A percentile compares a stretch with the other conserved stretches of the same genome.
These are phyloP conservation scores for Asterionellopsis glacialis DNA, from an alignment of 108 stramenopile genomes.

Conservation along the genomic window DNA sequence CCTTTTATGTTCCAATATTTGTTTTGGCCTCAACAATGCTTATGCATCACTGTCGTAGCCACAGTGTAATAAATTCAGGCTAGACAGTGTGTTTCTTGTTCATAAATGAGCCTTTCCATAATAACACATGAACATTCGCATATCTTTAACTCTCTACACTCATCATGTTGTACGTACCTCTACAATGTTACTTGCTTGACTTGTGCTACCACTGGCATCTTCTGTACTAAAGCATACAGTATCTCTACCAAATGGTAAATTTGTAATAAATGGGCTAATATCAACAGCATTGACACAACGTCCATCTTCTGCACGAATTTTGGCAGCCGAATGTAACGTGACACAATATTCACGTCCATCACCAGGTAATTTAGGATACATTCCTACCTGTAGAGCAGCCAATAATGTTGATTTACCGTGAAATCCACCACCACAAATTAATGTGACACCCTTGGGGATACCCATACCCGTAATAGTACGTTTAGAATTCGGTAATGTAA, in stretches of 20 bases:
- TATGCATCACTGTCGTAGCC: too few species aligned
- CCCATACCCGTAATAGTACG: conserved; percentile 85
- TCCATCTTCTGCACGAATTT: conserved; percentile 96
- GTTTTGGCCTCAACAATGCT: too few species aligned
- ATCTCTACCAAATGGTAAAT: conserved; percentile 85
- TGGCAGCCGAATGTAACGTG: conserved; percentile 65
- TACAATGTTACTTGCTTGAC: conserved; percentile 91
- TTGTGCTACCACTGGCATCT: conserved; percentile 92
- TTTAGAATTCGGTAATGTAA: conserved; percentile 51
- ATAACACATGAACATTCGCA: background rate
- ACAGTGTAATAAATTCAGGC: too few species aligned
- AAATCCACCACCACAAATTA: conserved; percentile 97
- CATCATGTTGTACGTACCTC: conserved; percentile 56
- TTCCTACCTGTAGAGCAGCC: conserved; percentile 85
- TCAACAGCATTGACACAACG: conserved; percentile 76
- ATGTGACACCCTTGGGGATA: conserved; percentile 85
- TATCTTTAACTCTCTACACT: background rate
- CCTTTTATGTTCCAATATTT: too few species aligned
- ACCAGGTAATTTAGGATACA: conserved; percentile 93
- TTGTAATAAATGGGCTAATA: conserved; percentile 92
- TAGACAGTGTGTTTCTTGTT: background rate
- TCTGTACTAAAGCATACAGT: conserved; percentile 75
- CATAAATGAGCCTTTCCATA: background rate
- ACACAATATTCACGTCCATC: conserved; percentile 94
- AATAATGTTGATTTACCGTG: conserved; percentile 95